These are phyloP conservation scores for Postia placenta DNA, from an alignment of 768 basidiomycete species.

Conservation along the genomic window DNA sequence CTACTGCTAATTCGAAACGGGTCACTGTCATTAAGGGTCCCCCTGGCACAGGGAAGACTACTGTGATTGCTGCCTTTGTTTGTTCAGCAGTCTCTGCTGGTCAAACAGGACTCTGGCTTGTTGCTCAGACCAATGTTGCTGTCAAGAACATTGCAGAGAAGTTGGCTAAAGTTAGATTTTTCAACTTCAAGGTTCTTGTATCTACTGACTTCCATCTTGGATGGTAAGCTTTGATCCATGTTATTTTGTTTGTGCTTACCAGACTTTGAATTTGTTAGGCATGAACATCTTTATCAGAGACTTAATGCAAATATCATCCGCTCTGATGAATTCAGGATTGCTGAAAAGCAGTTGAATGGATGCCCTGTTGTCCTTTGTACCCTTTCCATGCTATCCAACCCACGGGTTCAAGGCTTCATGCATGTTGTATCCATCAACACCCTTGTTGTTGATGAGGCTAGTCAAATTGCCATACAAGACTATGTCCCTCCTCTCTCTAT, in stretches of 20 bases:
- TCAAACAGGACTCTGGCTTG: conserved; percentile 58
- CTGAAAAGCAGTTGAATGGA: conserved; percentile 25
- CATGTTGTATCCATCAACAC: conserved; percentile 21
- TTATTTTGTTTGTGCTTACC: conserved; percentile 4
- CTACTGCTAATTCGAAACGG: conserved; percentile 26
- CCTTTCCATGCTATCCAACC: conserved; percentile 63
- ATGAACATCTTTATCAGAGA: conserved; percentile 66
- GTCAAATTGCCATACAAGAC: conserved; percentile 22
- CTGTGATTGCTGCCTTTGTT: conserved; percentile 28
- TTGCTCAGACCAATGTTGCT: conserved; percentile 83
- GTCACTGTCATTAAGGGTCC: conserved; percentile 29
- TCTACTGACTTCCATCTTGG: conserved; percentile 58
- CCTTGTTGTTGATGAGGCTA: conserved; percentile 31
- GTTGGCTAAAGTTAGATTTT: conserved; percentile 47
- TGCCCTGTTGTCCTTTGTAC: conserved; percentile 69
- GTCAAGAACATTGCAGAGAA: conserved; percentile 89
- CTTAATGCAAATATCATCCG: conserved; percentile 46
- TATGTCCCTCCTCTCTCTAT: conserved; percentile 25
- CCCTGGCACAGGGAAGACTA: conserved; percentile 28
- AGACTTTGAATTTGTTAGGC: conserved; percentile 46
- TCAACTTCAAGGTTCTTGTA: conserved; percentile 62
- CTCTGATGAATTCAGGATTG: conserved; percentile 30
- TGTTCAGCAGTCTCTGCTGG: conserved; percentile 21
- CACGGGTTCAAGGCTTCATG: conserved; percentile 14
- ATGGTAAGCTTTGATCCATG: conserved; percentile 44